phyloP scores from a whole-genome alignment of 2,329 filamentous ascomycete genomes.

The Zasmidium cellare region DNA sequence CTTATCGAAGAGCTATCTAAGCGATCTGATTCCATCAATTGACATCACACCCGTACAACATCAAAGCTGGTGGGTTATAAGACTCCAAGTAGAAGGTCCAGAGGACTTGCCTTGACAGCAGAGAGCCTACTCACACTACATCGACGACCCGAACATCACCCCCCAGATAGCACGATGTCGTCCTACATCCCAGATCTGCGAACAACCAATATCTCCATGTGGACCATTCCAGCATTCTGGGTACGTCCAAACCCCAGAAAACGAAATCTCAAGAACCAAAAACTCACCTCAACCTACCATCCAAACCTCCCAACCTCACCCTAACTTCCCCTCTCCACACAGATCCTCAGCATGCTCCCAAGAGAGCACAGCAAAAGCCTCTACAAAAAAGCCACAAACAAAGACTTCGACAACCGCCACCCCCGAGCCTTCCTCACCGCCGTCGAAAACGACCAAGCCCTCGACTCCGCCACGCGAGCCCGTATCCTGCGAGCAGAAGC shows the following conservation, averaged over 20 bases:
- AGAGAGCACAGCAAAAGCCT: constrained; percentile 33
- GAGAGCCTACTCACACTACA: too few relatives aligned
- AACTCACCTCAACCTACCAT: too few relatives aligned
- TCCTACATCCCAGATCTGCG: constrained; percentile 22
- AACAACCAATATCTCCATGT: constrained; percentile 30
- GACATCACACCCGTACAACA: too few relatives aligned
- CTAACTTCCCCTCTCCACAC: constrained; percentile 6
- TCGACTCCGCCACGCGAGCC: constrained; percentile 36
- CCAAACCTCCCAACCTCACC: constrained; percentile 27
- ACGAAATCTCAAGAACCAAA: too few relatives aligned
- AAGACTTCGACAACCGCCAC: constrained; percentile 28
- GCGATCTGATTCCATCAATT: too few relatives aligned
- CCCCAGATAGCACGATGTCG: constrained; percentile 23
- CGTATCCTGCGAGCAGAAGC: constrained; percentile 39
- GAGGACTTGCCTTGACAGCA: too few relatives aligned
- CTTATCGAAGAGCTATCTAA: too few relatives aligned
- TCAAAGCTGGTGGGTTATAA: too few relatives aligned
- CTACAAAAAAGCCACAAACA: constrained; percentile 16
- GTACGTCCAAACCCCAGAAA: constrained; percentile 9
- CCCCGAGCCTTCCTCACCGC: constrained; percentile 32
- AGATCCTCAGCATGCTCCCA: constrained; percentile 33
- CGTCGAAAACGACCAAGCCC: constrained; percentile 31
- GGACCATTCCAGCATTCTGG: constrained; percentile 34
- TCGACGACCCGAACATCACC: too few relatives aligned
- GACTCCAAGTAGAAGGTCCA: too few relatives aligned